A percentile compares a stretch with the other conserved stretches of the same genome.
phyloP scores from a whole-genome alignment of 2,329 filamentous ascomycete species.

The Mycosphaerelloides madeirae region DNA sequence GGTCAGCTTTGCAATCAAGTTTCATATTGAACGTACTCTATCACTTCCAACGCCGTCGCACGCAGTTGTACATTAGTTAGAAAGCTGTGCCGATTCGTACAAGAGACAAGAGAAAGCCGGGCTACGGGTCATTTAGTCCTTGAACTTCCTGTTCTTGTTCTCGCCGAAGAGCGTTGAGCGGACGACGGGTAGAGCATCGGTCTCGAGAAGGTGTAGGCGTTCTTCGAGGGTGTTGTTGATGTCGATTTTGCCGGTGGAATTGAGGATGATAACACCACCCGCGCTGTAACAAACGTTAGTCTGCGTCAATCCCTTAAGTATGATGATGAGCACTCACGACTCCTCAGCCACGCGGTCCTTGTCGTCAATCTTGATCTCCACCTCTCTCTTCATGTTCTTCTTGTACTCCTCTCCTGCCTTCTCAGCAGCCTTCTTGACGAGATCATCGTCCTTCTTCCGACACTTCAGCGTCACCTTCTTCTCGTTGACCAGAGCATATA shows the following conservation, averaged over 20 bases:
- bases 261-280: conserved; percentile 76
- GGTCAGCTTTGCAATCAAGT: no score
- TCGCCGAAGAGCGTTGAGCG: conserved; percentile 84
- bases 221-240: conserved; percentile 98
- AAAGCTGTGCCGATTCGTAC: no score
- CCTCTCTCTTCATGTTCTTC: conserved; percentile 62
- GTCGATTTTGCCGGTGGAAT: conserved; percentile 86
- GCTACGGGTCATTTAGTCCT: conserved; percentile 56
- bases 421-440: conserved; percentile 72
- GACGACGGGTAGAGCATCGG: conserved; percentile 77
- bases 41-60: no score
- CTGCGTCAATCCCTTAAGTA: neutral
- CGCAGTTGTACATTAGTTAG: no score
- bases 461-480: conserved; percentile 67
- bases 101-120: no score
- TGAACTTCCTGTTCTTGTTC: conserved; percentile 94
- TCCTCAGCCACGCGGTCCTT: conserved; percentile 72
- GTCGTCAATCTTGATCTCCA: conserved; percentile 70
- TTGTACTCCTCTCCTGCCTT: conserved; percentile 79
- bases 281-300: conserved; percentile 53
- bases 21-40: no score
- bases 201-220: conserved; percentile 77
- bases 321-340: conserved; percentile 59
- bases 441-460: conserved; percentile 71
- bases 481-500: conserved; percentile 78